Base-by-base conservation (phyloP, 805 yeast genomes). In the Scheffersomyces coipomensis region DNA sequence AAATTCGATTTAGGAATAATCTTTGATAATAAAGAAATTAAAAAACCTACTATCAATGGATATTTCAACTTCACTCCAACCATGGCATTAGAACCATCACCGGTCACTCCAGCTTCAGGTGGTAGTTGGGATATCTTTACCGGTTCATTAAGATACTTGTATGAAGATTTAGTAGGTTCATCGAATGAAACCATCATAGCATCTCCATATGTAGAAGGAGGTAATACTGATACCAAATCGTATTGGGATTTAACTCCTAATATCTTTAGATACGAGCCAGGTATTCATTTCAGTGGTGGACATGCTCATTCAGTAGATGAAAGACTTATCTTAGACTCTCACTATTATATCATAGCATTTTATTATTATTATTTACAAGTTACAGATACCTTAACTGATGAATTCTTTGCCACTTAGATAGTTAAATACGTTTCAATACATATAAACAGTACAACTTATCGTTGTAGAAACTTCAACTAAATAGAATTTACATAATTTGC, bases 201-300 rank as follows among this genome's bases (percentile, higher is more conserved):
- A 9, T 59, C 71, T 1, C 74, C 74, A 0, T 56, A 47, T 23
- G 49, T 64, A 19, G 51, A 58, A 35, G 55, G 65, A 6, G 74
- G 71, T 3, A 67, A 67, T 44, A 68, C 74, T 3, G 74, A 68
- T 47, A 68, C 74, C 9, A 62, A 59, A 39, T 51, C 60, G 19
- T 68, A 68, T 49, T 68, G 74, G 74, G 60, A 57, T 17, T 60
- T 68, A 48, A 58, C 70, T 4, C 46, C 50, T 37, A 56, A 67
- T 45, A 68, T 68, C 38, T 68, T 44, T 47, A 56, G 74, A 33
- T 68, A 61, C 42, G 41, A 39, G 4, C 68, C 69, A 2, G 62
- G 60, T 15, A 7, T 51, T 15, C 52, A 55, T 2, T 30, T 34
- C 4, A 52, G 48, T 12, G 53, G 49, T 15, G 37, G 46, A 12